Evolutionary conservation across 768 basidiomycete genomes (phyloP).

Genomic region (Rhodosporidiobolus sp.): DNA sequence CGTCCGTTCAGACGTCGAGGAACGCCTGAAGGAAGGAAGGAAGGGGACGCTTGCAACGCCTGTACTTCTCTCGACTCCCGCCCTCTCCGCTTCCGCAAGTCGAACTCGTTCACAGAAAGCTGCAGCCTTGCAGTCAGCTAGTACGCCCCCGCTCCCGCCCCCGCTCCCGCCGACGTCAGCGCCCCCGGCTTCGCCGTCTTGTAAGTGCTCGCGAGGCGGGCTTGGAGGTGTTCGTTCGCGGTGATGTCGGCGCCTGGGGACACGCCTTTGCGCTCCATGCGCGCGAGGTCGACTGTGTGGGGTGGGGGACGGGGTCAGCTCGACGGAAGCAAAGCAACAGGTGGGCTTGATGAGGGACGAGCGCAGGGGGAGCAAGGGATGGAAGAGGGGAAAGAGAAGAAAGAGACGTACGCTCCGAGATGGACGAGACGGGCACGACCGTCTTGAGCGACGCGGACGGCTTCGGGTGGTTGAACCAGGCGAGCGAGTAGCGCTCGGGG

Average conservation of each 20-base stretch:
- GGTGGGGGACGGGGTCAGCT: no score
- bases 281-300: slow-evolving; percentile 19
- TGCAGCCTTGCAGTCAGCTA: no score
- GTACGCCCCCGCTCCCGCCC: no score
- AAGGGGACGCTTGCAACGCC: neutral
- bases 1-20: no score
- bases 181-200: neutral
- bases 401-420: slow-evolving; percentile 13
- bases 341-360: neutral
- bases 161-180: no score
- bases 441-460: slow-evolving; percentile 20
- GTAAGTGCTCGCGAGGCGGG: slow-evolving; percentile 29
- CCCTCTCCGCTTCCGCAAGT: neutral
- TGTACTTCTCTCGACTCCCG: neutral
- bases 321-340: no score
- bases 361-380: neutral
- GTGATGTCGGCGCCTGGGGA: slow-evolving; percentile 17
- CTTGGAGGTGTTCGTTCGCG: slow-evolving; percentile 17
- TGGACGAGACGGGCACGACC: slow-evolving; percentile 24
- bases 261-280: slow-evolving; percentile 36
- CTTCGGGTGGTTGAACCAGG: slow-evolving; percentile 35
- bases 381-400: neutral
- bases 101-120: no score
- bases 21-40: neutral
- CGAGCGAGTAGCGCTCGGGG: slow-evolving; percentile 33